Evolutionary conservation across 2,329 filamentous ascomycete genomes (phyloP), one percentile per base, ranked within the genome.

Genomic region (Fusarium azukiicola): DNA sequence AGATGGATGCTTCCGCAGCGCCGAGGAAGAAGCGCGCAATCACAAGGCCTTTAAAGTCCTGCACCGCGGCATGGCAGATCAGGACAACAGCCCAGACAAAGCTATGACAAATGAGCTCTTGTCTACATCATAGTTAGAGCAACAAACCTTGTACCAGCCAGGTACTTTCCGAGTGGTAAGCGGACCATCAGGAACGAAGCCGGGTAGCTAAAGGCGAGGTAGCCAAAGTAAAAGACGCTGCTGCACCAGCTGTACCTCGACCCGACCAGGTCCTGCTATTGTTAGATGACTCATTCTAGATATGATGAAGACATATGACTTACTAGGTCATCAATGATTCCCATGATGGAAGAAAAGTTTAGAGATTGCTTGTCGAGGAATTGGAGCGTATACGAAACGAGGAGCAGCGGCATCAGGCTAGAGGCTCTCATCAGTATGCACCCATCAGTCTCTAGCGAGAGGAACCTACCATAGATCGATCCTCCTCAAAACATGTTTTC

Each of bases 311-410:
- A 2, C 5, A 0, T 6, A 2, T 9, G 5, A 61, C 73, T 46
- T 4, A 81, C 79, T 11, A 82, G 21, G 13, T 82, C 78, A 0
- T 78, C 71, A 11, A 82, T 81, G 13, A 82, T 79, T 6, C 80
- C 80, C 80, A 81, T 81, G 21, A 81, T 82, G 0, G 80, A 81
- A 3, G 80, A 52, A 71, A 82, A 82, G 64, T 82, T 82, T 4
- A 82, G 47, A 0, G 80, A 82, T 19, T 82, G 80, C 36, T 82
- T 82, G 12, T 82, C 80, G 12, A 82, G 80, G 10, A 82, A 82
- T n/a, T 82, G 80, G 1, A 82, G 46, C 21, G 79, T 82, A 7
- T 82, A 82, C 1, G 80, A 82, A 3, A 81, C 80, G 10, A 82
- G 72, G 1, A 82, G 73, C 2, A 82, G 49, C 1, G 80, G 80